These are phyloP conservation scores for Neonothopanus nambi DNA, from an alignment of 1,284 basidiomycete genomes.

Conservation along the genomic window DNA sequence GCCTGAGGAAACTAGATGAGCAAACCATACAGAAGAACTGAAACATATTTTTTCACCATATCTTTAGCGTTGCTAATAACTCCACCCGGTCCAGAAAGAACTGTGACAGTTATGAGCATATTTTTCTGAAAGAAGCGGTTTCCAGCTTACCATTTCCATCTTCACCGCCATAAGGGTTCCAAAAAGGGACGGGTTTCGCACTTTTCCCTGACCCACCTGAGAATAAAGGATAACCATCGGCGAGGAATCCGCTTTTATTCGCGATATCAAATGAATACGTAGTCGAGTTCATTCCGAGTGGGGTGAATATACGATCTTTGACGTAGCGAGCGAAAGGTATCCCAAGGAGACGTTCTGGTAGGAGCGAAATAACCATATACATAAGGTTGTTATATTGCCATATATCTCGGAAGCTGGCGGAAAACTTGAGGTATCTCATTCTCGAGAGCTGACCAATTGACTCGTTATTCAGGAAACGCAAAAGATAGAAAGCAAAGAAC, in stretches of 20 bases:
- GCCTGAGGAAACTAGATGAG: conserved; percentile 10
- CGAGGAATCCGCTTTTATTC: conserved; percentile 21
- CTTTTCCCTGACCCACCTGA: conserved; percentile 16
- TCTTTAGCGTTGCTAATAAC: conserved; percentile 20
- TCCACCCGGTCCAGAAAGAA: conserved; percentile 18
- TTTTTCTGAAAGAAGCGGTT: neutral
- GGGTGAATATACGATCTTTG: conserved; percentile 21
- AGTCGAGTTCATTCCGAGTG: conserved; percentile 23
- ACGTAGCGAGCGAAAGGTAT: conserved; percentile 19
- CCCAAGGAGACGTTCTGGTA: conserved; percentile 17
- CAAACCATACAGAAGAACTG: no score
- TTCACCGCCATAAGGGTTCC: conserved; percentile 11
- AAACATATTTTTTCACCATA: conserved; percentile 3
- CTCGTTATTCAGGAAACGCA: neutral
- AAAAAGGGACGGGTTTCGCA: conserved; percentile 4
- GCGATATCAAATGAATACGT: conserved; percentile 28
- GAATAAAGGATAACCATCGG: conserved; percentile 22
- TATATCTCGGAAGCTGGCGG: conserved; percentile 21
- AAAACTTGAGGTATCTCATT: conserved; percentile 21
- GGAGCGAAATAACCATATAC: conserved; percentile 22
- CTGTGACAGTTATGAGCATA: neutral
- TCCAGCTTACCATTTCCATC: conserved; percentile 17
- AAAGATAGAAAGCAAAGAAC: neutral
- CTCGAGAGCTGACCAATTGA: conserved; percentile 17
- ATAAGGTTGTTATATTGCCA: conserved; percentile 24